Percentiles rank a stretch among this genome's conserved stretches.
phyloP scores from a whole-genome alignment of 257 asterid species.

The Capsicum rhomboideum region DNA sequence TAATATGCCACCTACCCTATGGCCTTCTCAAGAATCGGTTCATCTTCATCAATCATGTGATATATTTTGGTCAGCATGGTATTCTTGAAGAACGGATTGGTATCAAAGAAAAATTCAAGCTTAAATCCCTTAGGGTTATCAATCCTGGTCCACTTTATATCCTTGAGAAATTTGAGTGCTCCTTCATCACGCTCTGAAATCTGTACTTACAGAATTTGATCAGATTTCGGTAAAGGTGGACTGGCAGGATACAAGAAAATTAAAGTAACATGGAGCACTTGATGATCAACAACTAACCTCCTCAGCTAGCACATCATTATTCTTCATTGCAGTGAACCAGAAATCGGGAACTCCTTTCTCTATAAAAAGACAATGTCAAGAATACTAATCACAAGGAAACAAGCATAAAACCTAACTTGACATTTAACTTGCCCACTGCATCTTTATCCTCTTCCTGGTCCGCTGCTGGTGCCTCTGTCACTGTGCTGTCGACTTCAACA shows the following conservation, averaged over 20 bases:
- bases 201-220: conserved; percentile 13
- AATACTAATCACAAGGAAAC: background rate
- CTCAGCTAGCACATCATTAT: conserved; percentile 11
- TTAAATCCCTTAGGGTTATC: conserved; percentile 23
- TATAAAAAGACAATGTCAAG: conserved; percentile 5
- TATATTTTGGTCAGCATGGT: conserved; percentile 64
- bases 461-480: background rate
- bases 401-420: background rate
- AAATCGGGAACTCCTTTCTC: conserved; percentile 20
- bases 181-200: conserved; percentile 54
- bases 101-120: conserved; percentile 26
- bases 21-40: conserved; percentile 67
- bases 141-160: conserved; percentile 19
- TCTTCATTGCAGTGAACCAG: conserved; percentile 13
- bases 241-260: background rate
- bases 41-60: conserved; percentile 92
- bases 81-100: conserved; percentile 66
- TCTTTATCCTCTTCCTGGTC: conserved; percentile 2
- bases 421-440: conserved; percentile 17
- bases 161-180: conserved; percentile 19
- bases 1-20: background rate
- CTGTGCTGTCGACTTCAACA: conserved; percentile 17
- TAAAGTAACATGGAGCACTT: too few species aligned
- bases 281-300: conserved; percentile 4
- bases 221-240: background rate